Conservation (phyloP, 331 rosid genomes). For the Prunus yedoensis region DNA sequence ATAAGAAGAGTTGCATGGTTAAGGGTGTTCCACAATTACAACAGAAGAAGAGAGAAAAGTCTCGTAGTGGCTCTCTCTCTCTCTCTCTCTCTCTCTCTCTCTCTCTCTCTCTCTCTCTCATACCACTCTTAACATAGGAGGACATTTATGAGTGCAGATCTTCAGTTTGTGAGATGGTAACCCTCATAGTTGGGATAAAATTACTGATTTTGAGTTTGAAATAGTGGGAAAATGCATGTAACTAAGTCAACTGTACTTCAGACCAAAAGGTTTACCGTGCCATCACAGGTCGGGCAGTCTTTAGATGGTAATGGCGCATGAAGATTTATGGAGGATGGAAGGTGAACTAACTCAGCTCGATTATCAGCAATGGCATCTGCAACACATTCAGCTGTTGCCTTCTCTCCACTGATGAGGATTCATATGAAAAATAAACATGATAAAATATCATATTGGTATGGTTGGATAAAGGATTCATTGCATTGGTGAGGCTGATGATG, state of each 20-base stretch:
- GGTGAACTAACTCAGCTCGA: constrained; percentile 85
- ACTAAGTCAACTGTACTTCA: constrained; percentile 1
- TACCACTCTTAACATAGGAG: neutral
- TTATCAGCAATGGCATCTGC: constrained; percentile 82
- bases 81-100: no score
- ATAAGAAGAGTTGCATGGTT: neutral
- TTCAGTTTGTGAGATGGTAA: neutral
- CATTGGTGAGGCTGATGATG: neutral
- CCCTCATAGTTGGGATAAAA: neutral
- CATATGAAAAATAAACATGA: constrained; percentile 24
- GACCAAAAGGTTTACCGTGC: constrained; percentile 58
- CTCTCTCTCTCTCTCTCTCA: neutral
- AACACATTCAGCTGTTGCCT: constrained; percentile 75
- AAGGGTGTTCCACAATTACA: neutral
- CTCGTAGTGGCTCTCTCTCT: neutral
- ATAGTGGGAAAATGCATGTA: constrained; percentile 16
- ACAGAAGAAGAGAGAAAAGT: neutral
- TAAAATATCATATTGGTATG: neutral
- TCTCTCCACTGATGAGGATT: constrained; percentile 74
- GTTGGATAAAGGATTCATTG: constrained; percentile 6
- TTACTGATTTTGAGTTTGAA: constrained; percentile 12
- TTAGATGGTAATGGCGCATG: constrained; percentile 72
- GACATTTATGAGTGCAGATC: neutral
- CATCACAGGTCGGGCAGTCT: constrained; percentile 94
- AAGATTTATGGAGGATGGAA: constrained; percentile 72